A percentile compares a stretch with the other conserved stretches of the same genome.
These are phyloP conservation scores for Microdochium bolleyi DNA, from an alignment of 2,329 filamentous ascomycete genomes.

Conservation along the genomic window DNA sequence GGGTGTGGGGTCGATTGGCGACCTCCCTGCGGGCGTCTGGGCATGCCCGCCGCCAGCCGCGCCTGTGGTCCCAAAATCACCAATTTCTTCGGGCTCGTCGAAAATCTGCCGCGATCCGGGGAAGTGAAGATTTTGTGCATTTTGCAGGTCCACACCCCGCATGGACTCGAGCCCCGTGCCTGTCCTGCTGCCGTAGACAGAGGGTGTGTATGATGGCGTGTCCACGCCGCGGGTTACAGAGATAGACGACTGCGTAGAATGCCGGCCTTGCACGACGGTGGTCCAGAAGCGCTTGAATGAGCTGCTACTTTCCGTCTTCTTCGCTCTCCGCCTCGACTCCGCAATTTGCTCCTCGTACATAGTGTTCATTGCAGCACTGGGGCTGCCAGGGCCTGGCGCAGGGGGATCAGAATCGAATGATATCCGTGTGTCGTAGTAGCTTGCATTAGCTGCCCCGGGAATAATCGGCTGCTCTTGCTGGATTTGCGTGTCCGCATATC, in stretches of 20 bases:
- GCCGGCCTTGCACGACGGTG: background rate
- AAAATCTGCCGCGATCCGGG: background rate
- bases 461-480: constrained; percentile 9
- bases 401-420: constrained; percentile 21
- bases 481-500: constrained; percentile 27
- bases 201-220: background rate
- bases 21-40: background rate
- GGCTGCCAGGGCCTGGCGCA: constrained; percentile 11
- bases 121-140: background rate
- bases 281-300: background rate
- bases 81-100: background rate
- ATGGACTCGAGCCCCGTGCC: background rate
- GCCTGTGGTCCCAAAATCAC: background rate
- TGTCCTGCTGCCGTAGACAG: background rate
- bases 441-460: constrained; percentile 19
- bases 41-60: background rate
- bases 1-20: background rate
- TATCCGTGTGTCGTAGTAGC: constrained; percentile 23
- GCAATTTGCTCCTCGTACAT: constrained; percentile 20
- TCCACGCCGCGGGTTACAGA: background rate
- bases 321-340: constrained; percentile 13
- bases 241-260: background rate
- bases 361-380: constrained; percentile 19
- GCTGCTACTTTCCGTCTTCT: background rate
- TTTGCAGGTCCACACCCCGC: background rate